phyloP scores from a whole-genome alignment of 345 rosid species.

The Orychophragmus violaceus region DNA sequence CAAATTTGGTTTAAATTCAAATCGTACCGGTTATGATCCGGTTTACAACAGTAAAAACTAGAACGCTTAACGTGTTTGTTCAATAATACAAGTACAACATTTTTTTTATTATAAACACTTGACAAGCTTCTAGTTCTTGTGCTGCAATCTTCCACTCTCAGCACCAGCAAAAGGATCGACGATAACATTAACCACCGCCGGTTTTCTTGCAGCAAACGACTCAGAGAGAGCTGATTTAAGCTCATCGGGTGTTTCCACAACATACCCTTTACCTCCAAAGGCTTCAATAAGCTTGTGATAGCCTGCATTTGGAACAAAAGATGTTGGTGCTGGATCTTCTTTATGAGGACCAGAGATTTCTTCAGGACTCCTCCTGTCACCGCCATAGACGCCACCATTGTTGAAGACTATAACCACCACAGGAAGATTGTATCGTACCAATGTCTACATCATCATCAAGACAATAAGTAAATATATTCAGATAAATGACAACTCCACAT shows the following conservation, averaged over 20 bases:
- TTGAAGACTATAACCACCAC: conserved; percentile 92
- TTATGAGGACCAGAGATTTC: conserved; percentile 74
- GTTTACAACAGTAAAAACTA: neutral
- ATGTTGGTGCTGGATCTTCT: conserved; percentile 97
- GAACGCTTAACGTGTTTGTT: neutral
- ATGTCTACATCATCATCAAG: conserved; percentile 57
- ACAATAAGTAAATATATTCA: neutral
- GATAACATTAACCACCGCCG: conserved; percentile 72
- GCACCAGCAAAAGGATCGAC: conserved; percentile 93
- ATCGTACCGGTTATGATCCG: neutral
- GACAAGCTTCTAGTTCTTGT: conserved; percentile 64
- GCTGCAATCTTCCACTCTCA: conserved; percentile 93
- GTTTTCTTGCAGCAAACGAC: conserved; percentile 69
- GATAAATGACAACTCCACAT: neutral
- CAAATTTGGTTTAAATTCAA: neutral
- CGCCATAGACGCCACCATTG: conserved; percentile 97
- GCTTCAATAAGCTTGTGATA: conserved; percentile 82
- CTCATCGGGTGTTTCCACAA: conserved; percentile 78
- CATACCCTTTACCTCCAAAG: conserved; percentile 87
- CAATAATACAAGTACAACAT: neutral
- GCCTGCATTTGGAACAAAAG: conserved; percentile 85
- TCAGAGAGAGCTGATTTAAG: conserved; percentile 69
- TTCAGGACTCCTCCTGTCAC: conserved; percentile 83
- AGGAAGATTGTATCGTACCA: conserved; percentile 83
- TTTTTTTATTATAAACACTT: neutral